Base-by-base conservation (phyloP, 257 asterid genomes). In the Ophiorrhiza pumila region DNA sequence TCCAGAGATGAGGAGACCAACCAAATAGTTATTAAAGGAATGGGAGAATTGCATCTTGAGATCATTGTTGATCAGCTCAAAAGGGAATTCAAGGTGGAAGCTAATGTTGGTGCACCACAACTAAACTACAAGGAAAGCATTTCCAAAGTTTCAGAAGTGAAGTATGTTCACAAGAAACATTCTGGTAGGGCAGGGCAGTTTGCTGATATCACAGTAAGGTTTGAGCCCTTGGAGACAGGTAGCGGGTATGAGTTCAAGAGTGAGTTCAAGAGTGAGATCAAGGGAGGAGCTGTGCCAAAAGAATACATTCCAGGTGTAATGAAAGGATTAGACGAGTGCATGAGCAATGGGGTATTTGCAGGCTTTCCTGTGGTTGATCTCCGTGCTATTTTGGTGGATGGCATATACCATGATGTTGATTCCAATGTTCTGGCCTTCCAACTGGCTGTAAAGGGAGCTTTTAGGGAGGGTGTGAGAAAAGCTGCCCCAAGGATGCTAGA, bases 31-130 rank as follows among this genome's bases (percentile, higher is more conserved):
- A 95, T 95, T 49, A 97, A 95, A 85, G 99, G 99, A 76, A 92
- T 95, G 99, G 98, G 99, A 45, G 99, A 95, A 72, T 78, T 95
- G 83, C 96, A 95, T 80, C 96, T 95, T 27, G 98, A 95, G 77
- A 95, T 95, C 71, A 95, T 95, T 61, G 98, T 95, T 42, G 99
- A 95, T 80, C 82, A 98, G 80, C 97, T 95, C 81, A 95, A 92
- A 83, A 87, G 99, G 71, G 99, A 95, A 82, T 92, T 29, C 76
- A 95, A 95, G 96, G 99, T 95, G 81, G 99, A 87, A 80, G 99
- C 99, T 41, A 95, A 92, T 73, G 99, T 95, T 60, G 99, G 99
- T 79, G 99, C 99, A 60, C 99, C 99, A 67, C 99, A 95, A 86
- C 98, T 95, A 52, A 95, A 95, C 88, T 95, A 95, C 74, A 85